Evolutionary conservation across 805 yeast species (phyloP).

Genomic region (Kuraishia cidri): DNA sequence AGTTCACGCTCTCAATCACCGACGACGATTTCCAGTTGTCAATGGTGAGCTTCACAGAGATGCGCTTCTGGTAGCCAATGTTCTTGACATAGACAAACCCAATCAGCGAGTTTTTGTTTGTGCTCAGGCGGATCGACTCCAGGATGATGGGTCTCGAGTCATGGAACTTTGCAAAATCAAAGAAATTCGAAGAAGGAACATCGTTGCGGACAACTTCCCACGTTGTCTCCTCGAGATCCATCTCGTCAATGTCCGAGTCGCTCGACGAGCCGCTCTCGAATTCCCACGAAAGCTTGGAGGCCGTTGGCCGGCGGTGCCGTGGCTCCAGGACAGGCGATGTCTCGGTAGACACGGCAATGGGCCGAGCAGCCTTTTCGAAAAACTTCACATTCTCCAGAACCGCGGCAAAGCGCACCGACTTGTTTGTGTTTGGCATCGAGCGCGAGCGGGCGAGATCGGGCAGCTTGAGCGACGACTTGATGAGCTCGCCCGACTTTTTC

Average conservation of each 20-base stretch:
- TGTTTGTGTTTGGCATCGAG: constrained; percentile 42
- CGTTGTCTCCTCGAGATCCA: constrained; percentile 6
- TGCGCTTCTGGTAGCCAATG: constrained; percentile 26
- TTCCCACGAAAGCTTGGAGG: constrained; percentile 3
- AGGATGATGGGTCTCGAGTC: constrained; percentile 17
- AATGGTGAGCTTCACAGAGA: constrained; percentile 36
- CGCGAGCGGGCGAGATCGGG: constrained; percentile 27
- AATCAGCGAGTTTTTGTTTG: constrained; percentile 30
- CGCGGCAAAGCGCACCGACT: constrained; percentile 58
- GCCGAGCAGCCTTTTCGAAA: constrained; percentile 53
- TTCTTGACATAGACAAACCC: constrained; percentile 31
- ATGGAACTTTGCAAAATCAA: constrained; percentile 21
- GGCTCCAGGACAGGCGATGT: constrained; percentile 33
- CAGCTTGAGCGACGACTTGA: constrained; percentile 39
- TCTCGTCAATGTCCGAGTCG: constrained; percentile 9
- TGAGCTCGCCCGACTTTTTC: constrained; percentile 43
- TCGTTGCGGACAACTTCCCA: constrained; percentile 22
- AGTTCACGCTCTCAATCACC: constrained; percentile 21
- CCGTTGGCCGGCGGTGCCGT: background rate
- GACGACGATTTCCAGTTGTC: constrained; percentile 33
- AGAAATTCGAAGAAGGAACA: constrained; percentile 15
- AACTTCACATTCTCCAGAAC: constrained; percentile 53
- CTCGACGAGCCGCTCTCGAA: constrained; percentile 10
- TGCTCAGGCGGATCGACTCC: constrained; percentile 26
- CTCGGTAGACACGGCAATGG: constrained; percentile 53